A percentile compares a stretch with the other conserved stretches of the same genome.
Conservation (phyloP, 1,139 yeast genomes). For the Blastobotrys illinoisensis region DNA sequence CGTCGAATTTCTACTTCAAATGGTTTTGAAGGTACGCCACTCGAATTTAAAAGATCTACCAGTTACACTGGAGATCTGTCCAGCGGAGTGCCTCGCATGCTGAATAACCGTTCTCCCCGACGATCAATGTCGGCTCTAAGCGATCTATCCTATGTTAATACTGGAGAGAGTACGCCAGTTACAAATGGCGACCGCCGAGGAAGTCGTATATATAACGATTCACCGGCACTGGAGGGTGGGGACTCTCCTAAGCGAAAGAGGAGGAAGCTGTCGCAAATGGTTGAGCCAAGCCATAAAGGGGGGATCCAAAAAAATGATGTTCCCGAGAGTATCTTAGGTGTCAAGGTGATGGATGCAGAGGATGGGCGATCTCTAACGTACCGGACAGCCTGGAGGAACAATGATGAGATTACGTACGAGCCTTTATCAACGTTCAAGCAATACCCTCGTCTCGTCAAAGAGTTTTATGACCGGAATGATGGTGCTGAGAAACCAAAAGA, state of each 20-base stretch:
- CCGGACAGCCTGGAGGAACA: neutral
- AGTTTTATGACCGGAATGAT: neutral
- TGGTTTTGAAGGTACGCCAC: neutral
- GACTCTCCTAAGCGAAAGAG: neutral
- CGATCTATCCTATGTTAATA: neutral
- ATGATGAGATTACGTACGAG: neutral
- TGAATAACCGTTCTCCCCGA: neutral
- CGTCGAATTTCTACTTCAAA: neutral
- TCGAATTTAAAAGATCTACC: neutral
- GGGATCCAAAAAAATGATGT: neutral
- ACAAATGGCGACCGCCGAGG: neutral
- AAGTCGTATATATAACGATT: neutral
- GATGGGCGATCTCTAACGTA: neutral
- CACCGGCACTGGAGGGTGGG: neutral
- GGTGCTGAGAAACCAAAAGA: neutral
- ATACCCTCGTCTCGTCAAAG: neutral
- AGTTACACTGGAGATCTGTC: neutral
- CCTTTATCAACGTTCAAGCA: neutral
- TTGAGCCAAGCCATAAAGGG: neutral
- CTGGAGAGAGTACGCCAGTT: neutral
- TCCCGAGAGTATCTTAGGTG: neutral
- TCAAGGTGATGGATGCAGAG: neutral
- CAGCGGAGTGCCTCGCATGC: neutral
- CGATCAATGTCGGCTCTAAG: neutral
- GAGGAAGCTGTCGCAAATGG: neutral